These are phyloP conservation scores for Hymenoscyphus repandus DNA, from an alignment of 2,329 filamentous ascomycete genomes.

Conservation along the genomic window DNA sequence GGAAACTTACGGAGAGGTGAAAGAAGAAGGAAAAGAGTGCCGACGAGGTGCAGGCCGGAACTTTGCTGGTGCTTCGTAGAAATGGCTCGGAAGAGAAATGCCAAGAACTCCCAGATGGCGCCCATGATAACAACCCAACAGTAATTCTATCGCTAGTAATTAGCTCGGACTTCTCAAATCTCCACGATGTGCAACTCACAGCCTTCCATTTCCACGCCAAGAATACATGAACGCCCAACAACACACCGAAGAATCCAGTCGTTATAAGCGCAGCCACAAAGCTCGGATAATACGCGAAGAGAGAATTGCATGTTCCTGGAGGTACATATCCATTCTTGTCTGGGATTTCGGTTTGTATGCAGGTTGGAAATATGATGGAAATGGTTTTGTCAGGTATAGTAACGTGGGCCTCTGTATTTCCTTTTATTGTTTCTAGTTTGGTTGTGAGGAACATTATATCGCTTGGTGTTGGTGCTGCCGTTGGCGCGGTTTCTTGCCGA, in stretches of 20 bases:
- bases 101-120: conserved; percentile 35
- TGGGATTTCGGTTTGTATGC: conserved; percentile 33
- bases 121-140: conserved; percentile 41
- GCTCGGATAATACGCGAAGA: conserved; percentile 35
- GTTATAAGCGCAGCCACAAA: conserved; percentile 32
- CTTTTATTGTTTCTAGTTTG: conserved; percentile 26
- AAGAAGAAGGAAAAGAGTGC: conserved; percentile 38
- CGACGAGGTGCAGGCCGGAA: conserved; percentile 27
- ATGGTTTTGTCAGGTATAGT: conserved; percentile 30
- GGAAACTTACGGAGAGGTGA: conserved; percentile 21
- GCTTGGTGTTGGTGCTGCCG: not conserved
- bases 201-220: conserved; percentile 33
- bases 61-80: conserved; percentile 37
- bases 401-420: conserved; percentile 26
- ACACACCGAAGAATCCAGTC: conserved; percentile 31
- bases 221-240: conserved; percentile 27
- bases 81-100: conserved; percentile 36
- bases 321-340: conserved; percentile 35
- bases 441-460: conserved; percentile 28
- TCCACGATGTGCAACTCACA: not conserved
- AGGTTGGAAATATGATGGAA: conserved; percentile 28
- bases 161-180: not conserved
- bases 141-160: conserved; percentile 26
- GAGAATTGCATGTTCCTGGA: conserved; percentile 31
- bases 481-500: not conserved